Evolutionary conservation across 345 rosid genomes (phyloP).

Genomic region (Eucalyptus victrix): DNA sequence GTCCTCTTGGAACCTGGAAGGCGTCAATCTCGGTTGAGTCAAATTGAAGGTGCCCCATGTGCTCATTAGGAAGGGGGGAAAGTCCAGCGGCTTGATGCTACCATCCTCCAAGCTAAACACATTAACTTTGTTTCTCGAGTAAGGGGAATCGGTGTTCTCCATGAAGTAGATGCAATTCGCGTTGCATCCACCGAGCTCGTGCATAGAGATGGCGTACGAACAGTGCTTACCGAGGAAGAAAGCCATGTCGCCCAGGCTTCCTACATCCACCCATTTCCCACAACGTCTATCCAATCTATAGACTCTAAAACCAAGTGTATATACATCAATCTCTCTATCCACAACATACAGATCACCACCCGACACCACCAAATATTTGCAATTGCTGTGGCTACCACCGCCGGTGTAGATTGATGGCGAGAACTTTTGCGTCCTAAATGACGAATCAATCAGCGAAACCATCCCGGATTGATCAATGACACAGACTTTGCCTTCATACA

Average conservation of each 20-base stretch:
- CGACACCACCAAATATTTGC: neutral
- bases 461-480: neutral
- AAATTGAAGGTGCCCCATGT: neutral
- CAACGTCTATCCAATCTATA: conserved; percentile 17
- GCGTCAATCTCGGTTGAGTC: neutral
- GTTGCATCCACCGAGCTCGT: neutral
- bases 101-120: neutral
- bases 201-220: conserved; percentile 6
- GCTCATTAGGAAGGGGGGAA: neutral
- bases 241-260: conserved; percentile 3
- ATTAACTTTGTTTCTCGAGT: neutral
- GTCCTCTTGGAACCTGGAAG: neutral
- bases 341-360: conserved; percentile 1
- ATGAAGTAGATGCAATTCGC: neutral
- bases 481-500: neutral
- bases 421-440: neutral
- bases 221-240: conserved; percentile 5
- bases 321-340: neutral
- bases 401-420: neutral
- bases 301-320: conserved; percentile 2
- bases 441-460: conserved; percentile 1
- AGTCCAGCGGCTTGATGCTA: neutral
- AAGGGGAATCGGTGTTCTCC: neutral
- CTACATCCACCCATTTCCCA: conserved; percentile 18
- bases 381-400: neutral